Evolutionary conservation across 192 early-diverging fungal species (phyloP).

Genomic region (Coemansia sp.): DNA sequence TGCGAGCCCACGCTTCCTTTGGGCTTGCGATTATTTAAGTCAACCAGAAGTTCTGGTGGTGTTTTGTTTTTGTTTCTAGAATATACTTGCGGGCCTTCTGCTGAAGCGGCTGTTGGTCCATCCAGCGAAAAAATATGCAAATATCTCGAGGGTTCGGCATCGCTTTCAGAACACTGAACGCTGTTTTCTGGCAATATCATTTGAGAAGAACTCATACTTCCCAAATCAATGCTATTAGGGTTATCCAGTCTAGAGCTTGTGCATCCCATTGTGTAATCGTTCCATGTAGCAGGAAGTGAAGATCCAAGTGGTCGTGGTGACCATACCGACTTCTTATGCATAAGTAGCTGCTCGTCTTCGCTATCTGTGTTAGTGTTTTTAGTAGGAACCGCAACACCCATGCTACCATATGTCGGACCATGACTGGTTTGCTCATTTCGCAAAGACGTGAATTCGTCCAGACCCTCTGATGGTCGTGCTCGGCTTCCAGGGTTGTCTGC

Average conservation of each 20-base stretch:
- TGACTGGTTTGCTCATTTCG: not conserved
- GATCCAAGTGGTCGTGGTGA: not conserved
- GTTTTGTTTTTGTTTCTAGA: not conserved
- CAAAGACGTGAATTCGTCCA: not conserved
- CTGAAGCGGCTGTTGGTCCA: not conserved
- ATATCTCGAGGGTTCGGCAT: not conserved
- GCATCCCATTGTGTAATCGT: not conserved
- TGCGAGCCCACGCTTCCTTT: not conserved
- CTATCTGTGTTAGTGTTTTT: not conserved
- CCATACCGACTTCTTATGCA: not conserved
- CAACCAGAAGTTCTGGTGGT: not conserved
- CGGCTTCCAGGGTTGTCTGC: not conserved
- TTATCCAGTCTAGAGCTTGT: not conserved
- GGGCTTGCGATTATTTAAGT: not conserved
- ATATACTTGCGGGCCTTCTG: not conserved
- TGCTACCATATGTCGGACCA: not conserved
- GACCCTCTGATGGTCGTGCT: not conserved
- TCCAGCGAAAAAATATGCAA: slow-evolving; percentile 5
- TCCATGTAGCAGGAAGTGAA: not conserved
- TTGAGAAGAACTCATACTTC: not conserved
- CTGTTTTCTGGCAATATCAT: not conserved
- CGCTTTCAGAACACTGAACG: not conserved
- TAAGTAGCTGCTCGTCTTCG: not conserved
- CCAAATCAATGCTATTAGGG: not conserved
- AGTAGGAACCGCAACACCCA: not conserved